Evolutionary conservation across 805 yeast species (phyloP), one percentile per base, ranked within the genome.

Genomic region (Candida golubevii): DNA sequence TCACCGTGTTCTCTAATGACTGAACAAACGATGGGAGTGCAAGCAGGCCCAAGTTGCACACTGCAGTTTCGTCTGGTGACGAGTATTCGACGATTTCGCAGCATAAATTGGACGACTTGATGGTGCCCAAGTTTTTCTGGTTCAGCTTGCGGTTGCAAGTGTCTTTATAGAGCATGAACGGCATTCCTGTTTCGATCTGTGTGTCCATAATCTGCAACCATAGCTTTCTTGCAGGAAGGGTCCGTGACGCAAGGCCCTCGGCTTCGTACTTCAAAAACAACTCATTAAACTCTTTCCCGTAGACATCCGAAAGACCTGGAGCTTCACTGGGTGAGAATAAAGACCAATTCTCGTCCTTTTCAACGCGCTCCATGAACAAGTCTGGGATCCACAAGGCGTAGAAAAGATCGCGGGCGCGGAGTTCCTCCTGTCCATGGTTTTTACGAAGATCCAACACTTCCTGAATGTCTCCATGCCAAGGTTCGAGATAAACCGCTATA

Each of bases 141-240:
- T 91, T 91, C 36, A 89, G 79, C 67, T 91, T 89, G 39, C 63
- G 55, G 67, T 91, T 91, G 69, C 96, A 86, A 8, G 96, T 78
- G 69, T 91, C 99, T 62, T 91, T 91, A 74, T 87, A 91, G 12
- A 91, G 74, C 83, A 91, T 82, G 72, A 87, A 91, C 26, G 99
- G 99, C 55, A 86, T 87, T 41, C 99, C 98, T 4, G 98, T 90
- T 69, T 91, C 97, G 33, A 93, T 86, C 69, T 91, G 99, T 30
- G 97, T 82, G 61, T 88, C 93, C 44, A 91, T 65, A 44, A 91
- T 89, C 36, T 90, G 83, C 51, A 81, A 77, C 98, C 98, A 91
- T 38, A 91, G 72, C 63, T 85, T 86, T 65, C 89, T 96, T 26
- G 99, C 98, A 56, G 79, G 82, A 46, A 89, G 73, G 15, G 81